Conservation (phyloP, 768 basidiomycete species). For the Royoungia palumana region DNA sequence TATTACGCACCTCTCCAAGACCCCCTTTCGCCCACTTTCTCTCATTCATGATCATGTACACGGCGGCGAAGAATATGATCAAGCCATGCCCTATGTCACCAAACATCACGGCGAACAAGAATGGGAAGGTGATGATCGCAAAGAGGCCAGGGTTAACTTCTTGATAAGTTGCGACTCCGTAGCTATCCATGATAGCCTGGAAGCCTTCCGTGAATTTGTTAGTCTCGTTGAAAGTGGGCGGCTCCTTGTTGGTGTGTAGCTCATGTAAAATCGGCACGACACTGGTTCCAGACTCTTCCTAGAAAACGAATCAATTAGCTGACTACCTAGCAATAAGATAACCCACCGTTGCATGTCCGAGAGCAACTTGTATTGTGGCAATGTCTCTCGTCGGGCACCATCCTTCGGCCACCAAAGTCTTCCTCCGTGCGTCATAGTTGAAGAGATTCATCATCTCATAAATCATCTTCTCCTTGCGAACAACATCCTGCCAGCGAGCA, state of each 20-base stretch:
- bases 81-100: conserved; percentile 97
- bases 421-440: conserved; percentile 89
- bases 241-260: conserved; percentile 82
- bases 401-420: conserved; percentile 94
- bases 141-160: conserved; percentile 97
- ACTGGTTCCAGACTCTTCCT: conserved; percentile 89
- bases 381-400: conserved; percentile 98
- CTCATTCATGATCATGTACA: conserved; percentile 87
- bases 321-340: not conserved
- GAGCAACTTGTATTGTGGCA: conserved; percentile 75
- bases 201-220: conserved; percentile 97
- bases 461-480: conserved; percentile 92
- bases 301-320: not conserved
- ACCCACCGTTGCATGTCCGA: conserved; percentile 80
- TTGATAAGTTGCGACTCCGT: conserved; percentile 91
- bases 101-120: conserved; percentile 99
- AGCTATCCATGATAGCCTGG: conserved; percentile 98
- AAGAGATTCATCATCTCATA: conserved; percentile 95
- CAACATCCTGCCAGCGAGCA: conserved; percentile 90
- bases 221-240: conserved; percentile 92
- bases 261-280: conserved; percentile 92
- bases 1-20: conserved; percentile 62
- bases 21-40: conserved; percentile 68
- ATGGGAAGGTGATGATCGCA: conserved; percentile 91
- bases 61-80: conserved; percentile 72